Evolutionary conservation across 768 basidiomycete species (phyloP), one percentile per base, ranked within the genome.

Genomic region (Cystobasidiopsis lactophilus): DNA sequence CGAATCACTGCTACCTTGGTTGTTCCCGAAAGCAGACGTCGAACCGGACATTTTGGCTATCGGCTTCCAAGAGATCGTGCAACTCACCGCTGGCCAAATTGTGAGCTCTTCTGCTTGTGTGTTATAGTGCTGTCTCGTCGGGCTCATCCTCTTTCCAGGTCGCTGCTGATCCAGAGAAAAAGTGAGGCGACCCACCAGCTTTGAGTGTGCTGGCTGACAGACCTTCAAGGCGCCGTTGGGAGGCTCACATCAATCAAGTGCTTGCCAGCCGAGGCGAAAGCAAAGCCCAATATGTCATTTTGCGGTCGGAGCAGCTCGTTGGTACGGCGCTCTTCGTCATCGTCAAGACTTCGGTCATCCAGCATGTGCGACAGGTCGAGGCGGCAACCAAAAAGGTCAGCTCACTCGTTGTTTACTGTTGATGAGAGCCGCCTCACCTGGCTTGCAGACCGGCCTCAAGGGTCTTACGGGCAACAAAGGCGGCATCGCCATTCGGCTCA

Each of bases 391-490:
- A 85, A 55, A 98, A 98, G 74, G 89, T 84, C 53, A n/a, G 68
- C n/a, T 55, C n/a, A 4, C 26, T 1, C 83, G n/a, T n/a, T 82
- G 82, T 38, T 70, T 84, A 39, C 74, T 80, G 13, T 19, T 49
- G 24, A 26, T 14, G 16, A 40, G 11, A 4, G 13, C 16, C 21
- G 19, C 41, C 19, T 35, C 23, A 41, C 18, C 18, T 3, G n/a
- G n/a, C 1, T 9, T 14, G 10, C 55, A 71, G 70, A 73, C 72
- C 10, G 72, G 72, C 2, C 55, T 72, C 31, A 65, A 67, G 31
- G 93, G 93, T 13, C 86, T 96, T 77, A 86, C 86, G 0, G 93
- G 88, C 27, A 91, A 91, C 69, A 91, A 98, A 69, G 93, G 93
- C 19, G 93, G 86, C 1, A 83, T 91, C 13, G 88, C 80, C 5